These are phyloP conservation scores for Pleomassaria siparia DNA, from an alignment of 2,329 filamentous ascomycete species.

Conservation along the genomic window DNA sequence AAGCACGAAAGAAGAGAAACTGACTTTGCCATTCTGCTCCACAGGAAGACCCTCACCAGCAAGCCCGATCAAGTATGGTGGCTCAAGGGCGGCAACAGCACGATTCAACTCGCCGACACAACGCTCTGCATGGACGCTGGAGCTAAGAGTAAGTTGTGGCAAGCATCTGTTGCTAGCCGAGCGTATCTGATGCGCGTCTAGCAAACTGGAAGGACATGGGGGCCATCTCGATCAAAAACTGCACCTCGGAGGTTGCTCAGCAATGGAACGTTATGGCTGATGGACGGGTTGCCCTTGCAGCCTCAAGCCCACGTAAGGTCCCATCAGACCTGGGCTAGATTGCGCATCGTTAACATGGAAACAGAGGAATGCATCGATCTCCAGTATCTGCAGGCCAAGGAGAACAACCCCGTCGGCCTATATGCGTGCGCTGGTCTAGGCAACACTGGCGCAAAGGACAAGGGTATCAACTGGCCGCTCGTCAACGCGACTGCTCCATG, in stretches of 20 bases:
- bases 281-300: constrained; percentile 28
- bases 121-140: constrained; percentile 34
- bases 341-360: constrained; percentile 2
- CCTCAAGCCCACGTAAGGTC: constrained; percentile 20
- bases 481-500: constrained; percentile 14
- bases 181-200: constrained; percentile 2
- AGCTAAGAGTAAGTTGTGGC: constrained; percentile 18
- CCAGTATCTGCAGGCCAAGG: constrained; percentile 31
- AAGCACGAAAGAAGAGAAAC: not conserved
- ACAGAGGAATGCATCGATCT: constrained; percentile 35
- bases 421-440: constrained; percentile 33
- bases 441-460: constrained; percentile 34
- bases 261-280: constrained; percentile 32
- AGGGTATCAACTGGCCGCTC: constrained; percentile 39
- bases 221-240: constrained; percentile 26
- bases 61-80: constrained; percentile 33
- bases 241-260: constrained; percentile 25
- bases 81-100: constrained; percentile 24
- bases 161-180: too few relatives aligned
- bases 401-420: constrained; percentile 36
- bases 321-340: too few relatives aligned
- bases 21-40: not conserved
- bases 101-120: constrained; percentile 30
- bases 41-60: constrained; percentile 25
- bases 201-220: constrained; percentile 38